These are phyloP conservation scores for Yamadazyma pseudoaaseri DNA, from an alignment of 1,139 yeast genomes.

Conservation along the genomic window DNA sequence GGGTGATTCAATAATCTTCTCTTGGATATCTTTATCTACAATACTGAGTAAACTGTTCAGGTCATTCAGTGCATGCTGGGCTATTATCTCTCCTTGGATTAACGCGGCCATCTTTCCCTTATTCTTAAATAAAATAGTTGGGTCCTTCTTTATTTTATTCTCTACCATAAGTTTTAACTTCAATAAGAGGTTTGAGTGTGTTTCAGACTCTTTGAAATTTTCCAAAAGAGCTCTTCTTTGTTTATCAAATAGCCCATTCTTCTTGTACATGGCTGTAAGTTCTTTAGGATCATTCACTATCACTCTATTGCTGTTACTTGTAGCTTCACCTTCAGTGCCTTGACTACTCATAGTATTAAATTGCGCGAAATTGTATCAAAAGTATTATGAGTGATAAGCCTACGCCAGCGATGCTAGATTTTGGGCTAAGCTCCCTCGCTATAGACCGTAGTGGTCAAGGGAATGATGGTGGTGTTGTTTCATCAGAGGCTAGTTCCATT, in stretches of 20 bases:
- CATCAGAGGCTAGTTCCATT: no score
- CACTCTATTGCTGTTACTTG: not conserved
- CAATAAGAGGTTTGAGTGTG: slow-evolving; percentile 40
- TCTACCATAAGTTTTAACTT: slow-evolving; percentile 47
- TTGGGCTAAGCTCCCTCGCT: slow-evolving; percentile 8
- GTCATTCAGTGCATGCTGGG: slow-evolving; percentile 16
- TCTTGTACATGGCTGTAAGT: slow-evolving; percentile 45
- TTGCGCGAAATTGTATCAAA: no score
- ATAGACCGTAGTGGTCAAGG: not conserved
- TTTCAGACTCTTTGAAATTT: slow-evolving; percentile 43
- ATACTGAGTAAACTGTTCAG: slow-evolving; percentile 28
- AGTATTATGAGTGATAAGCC: slow-evolving; percentile 13
- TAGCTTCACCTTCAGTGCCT: not conserved
- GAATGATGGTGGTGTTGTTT: no score
- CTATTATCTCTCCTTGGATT: slow-evolving; percentile 49
- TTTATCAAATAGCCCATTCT: slow-evolving; percentile 50
- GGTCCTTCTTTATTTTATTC: slow-evolving; percentile 48
- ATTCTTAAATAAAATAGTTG: slow-evolving; percentile 47
- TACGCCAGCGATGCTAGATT: slow-evolving; percentile 13
- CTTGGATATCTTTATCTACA: slow-evolving; percentile 48
- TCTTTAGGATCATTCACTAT: slow-evolving; percentile 35
- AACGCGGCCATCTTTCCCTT: slow-evolving; percentile 53
- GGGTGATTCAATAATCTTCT: slow-evolving; percentile 44
- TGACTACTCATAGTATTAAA: no score
- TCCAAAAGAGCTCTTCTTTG: slow-evolving; percentile 44